Base-by-base conservation (phyloP, 768 basidiomycete genomes). In the Mycena haematopus region DNA sequence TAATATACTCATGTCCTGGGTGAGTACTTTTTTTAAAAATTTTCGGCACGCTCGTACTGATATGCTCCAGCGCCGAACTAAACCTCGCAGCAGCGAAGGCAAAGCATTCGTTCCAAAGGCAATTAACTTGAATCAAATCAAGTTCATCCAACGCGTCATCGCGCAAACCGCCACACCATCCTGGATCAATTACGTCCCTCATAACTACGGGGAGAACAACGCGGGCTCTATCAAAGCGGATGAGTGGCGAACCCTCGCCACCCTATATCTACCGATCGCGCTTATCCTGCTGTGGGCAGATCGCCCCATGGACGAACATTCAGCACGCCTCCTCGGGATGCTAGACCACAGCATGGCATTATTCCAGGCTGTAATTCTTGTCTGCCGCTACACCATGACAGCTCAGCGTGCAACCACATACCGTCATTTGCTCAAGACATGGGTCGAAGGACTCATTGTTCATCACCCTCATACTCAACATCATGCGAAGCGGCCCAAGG, bases 151-250 rank as follows among this genome's bases (percentile, higher is more conserved):
- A 36, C 57, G 40, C 19, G 52, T 64, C 17, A 64, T 64, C 27
- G 57, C 50, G 21, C 24, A 64, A 55, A 64, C 63, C 51, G 42
- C 51, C 3, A 36, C 36, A 50, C 63, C 63, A n/a, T 56, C 58
- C 42, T 65, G 63, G 63, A 59, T 65, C 58, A 60, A 65, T 29
- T 42, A 22, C 33, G 65, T 70, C 31, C 71, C 71, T 33, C 52
- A 35, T 25, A 70, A 73, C 52, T 69, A 70, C 46, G 71, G 71
- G 6, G 52, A 60, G 42, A 56, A 55, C 31, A 59, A 46, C 27
- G 72, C 69, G 6, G 72, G 76, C 19, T 72, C 49, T 0, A 56
- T 76, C 52, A 77, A 76, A 53, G 72, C 74, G 11, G 71, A 75
- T n/a, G 58, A 77, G 53, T 77, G 75, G 74, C 47, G 66, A 3